Conservation (phyloP, 2,329 filamentous ascomycete genomes). For the Trichoderma koningii region DNA sequence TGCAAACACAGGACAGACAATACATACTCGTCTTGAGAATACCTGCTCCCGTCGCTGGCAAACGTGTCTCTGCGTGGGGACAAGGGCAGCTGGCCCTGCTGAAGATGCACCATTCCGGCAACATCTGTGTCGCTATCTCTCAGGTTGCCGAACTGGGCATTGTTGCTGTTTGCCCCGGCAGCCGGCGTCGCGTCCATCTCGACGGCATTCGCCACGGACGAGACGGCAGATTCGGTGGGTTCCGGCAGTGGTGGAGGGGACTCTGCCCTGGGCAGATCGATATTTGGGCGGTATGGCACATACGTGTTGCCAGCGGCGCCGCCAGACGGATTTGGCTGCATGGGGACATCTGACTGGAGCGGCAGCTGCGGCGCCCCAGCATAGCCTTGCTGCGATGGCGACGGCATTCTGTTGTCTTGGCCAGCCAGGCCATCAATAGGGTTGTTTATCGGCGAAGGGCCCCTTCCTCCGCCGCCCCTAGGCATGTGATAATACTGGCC, state of each 20-base stretch:
- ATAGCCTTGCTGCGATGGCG: slow-evolving; percentile 31
- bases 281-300: slow-evolving; percentile 49
- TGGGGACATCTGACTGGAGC: slow-evolving; percentile 35
- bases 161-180: slow-evolving; percentile 44
- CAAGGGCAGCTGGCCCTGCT: slow-evolving; percentile 52
- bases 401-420: slow-evolving; percentile 43
- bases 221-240: slow-evolving; percentile 41
- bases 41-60: slow-evolving; percentile 69
- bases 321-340: slow-evolving; percentile 36
- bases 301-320: slow-evolving; percentile 41
- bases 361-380: slow-evolving; percentile 39
- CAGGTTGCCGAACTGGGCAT: slow-evolving; percentile 49
- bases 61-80: slow-evolving; percentile 49
- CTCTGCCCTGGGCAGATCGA: slow-evolving; percentile 59
- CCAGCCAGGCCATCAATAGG: slow-evolving; percentile 34
- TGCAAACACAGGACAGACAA: no score
- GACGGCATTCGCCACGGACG: slow-evolving; percentile 62
- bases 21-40: slow-evolving; percentile 70
- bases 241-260: slow-evolving; percentile 64
- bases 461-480: slow-evolving; percentile 17
- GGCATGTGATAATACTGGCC: slow-evolving; percentile 31
- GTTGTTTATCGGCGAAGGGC: slow-evolving; percentile 16
- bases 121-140: slow-evolving; percentile 71
- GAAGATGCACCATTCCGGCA: slow-evolving; percentile 71
- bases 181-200: slow-evolving; percentile 75